phyloP scores from a whole-genome alignment of 108 stramenopile species.

The Conticribra weissflogii region DNA sequence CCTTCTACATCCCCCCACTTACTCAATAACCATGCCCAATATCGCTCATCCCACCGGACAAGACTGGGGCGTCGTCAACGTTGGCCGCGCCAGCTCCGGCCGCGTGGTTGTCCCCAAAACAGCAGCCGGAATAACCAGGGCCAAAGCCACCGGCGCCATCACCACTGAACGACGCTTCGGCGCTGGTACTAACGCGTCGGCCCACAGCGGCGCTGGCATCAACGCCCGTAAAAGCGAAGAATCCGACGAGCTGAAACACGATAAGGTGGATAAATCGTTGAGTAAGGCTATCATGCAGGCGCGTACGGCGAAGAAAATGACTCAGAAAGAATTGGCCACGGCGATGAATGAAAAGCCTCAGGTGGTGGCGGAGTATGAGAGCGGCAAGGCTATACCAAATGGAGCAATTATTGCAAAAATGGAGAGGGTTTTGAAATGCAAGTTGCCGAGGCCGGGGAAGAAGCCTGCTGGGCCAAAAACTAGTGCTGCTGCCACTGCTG shows the following conservation, averaged over 20 bases:
- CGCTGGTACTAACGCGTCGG: slow-evolving; percentile 89
- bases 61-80: slow-evolving; percentile 88
- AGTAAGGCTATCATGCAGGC: slow-evolving; percentile 95
- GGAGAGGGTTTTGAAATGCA: slow-evolving; percentile 88
- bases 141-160: slow-evolving; percentile 69
- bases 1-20: background rate
- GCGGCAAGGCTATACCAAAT: slow-evolving; percentile 96
- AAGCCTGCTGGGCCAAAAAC: slow-evolving; percentile 53
- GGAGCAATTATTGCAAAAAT: slow-evolving; percentile 93
- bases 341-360: slow-evolving; percentile 97
- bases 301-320: slow-evolving; percentile 95
- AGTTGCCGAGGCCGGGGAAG: slow-evolving; percentile 88
- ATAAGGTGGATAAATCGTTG: slow-evolving; percentile 87
- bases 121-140: slow-evolving; percentile 51
- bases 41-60: slow-evolving; percentile 60
- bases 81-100: slow-evolving; percentile 53
- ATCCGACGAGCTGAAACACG: slow-evolving; percentile 89
- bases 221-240: slow-evolving; percentile 93
- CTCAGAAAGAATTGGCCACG: slow-evolving; percentile 96
- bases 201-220: slow-evolving; percentile 74
- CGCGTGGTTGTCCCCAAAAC: slow-evolving; percentile 59
- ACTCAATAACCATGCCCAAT: slow-evolving; percentile 47
- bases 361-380: slow-evolving; percentile 96
- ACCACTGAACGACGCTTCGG: slow-evolving; percentile 61
- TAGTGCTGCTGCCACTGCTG: slow-evolving; percentile 50